Evolutionary conservation across 208 protist species (phyloP).

Genomic region (Naegleria fowleri): DNA sequence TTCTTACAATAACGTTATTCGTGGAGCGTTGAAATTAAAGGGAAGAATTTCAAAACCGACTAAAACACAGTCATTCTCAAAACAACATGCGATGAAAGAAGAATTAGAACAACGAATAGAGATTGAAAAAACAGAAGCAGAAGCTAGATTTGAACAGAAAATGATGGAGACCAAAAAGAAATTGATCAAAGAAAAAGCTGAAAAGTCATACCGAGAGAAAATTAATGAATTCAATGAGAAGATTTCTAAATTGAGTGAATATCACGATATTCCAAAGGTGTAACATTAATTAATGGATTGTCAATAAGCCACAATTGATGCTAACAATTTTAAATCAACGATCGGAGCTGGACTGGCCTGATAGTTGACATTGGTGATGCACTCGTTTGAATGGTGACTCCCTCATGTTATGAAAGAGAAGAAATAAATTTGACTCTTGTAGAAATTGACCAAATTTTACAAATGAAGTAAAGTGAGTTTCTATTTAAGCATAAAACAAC

Average conservation of each 20-base stretch:
- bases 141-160: background rate
- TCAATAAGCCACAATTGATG: background rate
- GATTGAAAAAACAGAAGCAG: background rate
- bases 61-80: background rate
- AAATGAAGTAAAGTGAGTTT: too few species aligned
- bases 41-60: background rate
- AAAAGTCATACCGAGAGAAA: constrained; percentile 7
- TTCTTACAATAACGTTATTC: background rate
- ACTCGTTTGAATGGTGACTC: too few species aligned
- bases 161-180: background rate
- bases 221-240: background rate
- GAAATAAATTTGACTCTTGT: too few species aligned
- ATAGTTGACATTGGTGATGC: too few species aligned
- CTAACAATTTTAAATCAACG: background rate
- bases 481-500: constrained; percentile 10
- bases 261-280: background rate
- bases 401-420: too few species aligned
- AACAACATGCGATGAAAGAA: background rate
- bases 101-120: background rate
- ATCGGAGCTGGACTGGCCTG: too few species aligned
- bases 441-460: too few species aligned
- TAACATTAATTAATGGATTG: background rate
- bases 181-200: background rate
- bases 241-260: background rate
- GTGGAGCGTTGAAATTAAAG: background rate